Base-by-base conservation (phyloP, 495 filamentous ascomycete species). In the Aspergillus conjunctus region DNA sequence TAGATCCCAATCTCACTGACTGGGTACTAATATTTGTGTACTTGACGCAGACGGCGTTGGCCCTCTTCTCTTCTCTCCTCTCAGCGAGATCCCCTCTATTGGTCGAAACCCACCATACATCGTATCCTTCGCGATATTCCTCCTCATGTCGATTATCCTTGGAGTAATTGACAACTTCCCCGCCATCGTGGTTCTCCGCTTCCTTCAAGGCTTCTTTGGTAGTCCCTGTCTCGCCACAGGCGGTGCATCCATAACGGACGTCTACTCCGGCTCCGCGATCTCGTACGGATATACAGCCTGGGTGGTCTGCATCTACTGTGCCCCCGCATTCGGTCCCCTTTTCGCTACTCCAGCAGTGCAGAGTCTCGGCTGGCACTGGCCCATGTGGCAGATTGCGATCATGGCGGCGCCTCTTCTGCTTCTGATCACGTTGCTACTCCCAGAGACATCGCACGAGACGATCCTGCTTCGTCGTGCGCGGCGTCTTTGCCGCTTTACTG, bases 171-270 rank as follows among this genome's bases (percentile, higher is more conserved):
- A 57, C 30, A 76, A 73, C 59, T 73, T 81, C 53, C 56, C 71
- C 1, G 76, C 73, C 1, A 64, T 82, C 7, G 57, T 81, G 15
- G 72, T 77, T 3, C 71, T 81, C 0, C 76, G 79, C 7, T 82
- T 81, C 68, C 62, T 81, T 21, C 74, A 74, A 49, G 79, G 79
- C 51, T 79, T 82, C 65, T 81, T 82, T 61, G 79, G 79, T 9
- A 65, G 58, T 46, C 79, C 77, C 3, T 78, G 76, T 62, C 66
- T 82, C 1, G 79, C 79, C 0, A 80, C 73, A 3, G 82, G 79
- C 17, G 80, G 86, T 63, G 83, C 81, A 32, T 79, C 80, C 21
- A 79, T 87, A 78, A 74, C 52, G 77, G 86, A 17, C 81, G 85
- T 63, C 3, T 61, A 58, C 26, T 49, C 67, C 63, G 18, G 71